Percentiles rank a stretch among this genome's conserved stretches.
These are phyloP conservation scores for Cercospora canescens DNA, from an alignment of 2,329 filamentous ascomycete genomes.

Conservation along the genomic window DNA sequence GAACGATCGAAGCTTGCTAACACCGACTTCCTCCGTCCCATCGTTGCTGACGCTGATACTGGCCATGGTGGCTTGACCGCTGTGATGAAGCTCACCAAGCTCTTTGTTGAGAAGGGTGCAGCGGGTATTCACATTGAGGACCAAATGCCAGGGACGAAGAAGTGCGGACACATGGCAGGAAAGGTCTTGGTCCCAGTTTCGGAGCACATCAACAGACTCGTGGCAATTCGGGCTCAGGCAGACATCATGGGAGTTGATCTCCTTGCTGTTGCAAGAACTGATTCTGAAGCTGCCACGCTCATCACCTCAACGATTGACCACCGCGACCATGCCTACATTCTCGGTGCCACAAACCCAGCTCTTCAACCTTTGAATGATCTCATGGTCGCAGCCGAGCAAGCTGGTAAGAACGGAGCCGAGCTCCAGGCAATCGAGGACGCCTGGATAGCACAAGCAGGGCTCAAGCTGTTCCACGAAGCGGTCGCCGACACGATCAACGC, in stretches of 20 bases:
- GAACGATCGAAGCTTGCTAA: conserved; percentile 74
- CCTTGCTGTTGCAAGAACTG: conserved; percentile 87
- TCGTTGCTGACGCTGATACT: conserved; percentile 95
- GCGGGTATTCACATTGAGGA: conserved; percentile 99
- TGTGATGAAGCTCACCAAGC: conserved; percentile 98
- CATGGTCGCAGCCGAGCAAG: conserved; percentile 80
- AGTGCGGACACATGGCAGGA: conserved; percentile 99
- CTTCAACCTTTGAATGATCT: conserved; percentile 85
- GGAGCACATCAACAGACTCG: conserved; percentile 97
- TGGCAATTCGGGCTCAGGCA: conserved; percentile 94
- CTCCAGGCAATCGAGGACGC: conserved; percentile 91
- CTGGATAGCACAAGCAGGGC: conserved; percentile 75
- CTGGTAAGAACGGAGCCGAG: conserved; percentile 75
- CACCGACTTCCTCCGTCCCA: conserved; percentile 90
- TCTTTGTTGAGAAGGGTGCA: conserved; percentile 94
- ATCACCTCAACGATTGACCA: conserved; percentile 96
- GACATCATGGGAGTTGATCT: conserved; percentile 97
- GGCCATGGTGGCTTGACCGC: conserved; percentile 97
- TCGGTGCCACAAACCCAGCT: conserved; percentile 82
- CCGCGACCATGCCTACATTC: conserved; percentile 90
- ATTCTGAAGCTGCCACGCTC: conserved; percentile 95
- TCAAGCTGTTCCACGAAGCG: conserved; percentile 89
- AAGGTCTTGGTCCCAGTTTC: conserved; percentile 96
- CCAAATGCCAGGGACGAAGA: conserved; percentile 97
- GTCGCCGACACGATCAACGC: conserved; percentile 79